Evolutionary conservation across 257 asterid species (phyloP), one percentile per base, ranked within the genome.

Genomic region (Solanum neorickii): DNA sequence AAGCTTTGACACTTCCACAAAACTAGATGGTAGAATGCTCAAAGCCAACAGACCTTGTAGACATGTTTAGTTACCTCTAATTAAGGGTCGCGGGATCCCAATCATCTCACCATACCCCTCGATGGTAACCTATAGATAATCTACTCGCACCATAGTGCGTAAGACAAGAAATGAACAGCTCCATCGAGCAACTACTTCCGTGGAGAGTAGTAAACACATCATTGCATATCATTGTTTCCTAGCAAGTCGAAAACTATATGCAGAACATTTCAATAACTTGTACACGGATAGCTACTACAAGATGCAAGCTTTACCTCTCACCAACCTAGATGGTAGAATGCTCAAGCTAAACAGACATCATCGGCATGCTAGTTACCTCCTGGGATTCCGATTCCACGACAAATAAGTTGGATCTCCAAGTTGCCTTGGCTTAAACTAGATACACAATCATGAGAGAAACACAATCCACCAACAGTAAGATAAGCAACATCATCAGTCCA

Each of bases 401-500:
- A 3, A 0, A 47, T 46, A 5, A 80, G 84, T 27, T 27, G 84
- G 68, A 80, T 29, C 84, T 80, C 23, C 87, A 69, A 47, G 84
- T 47, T 82, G 87, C 86, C 90, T 87, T 83, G 91, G 91, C 84
- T 86, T 87, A 68, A 62, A 87, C 84, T 31, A 87, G 90, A 83
- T 86, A 86, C 20, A 86, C 62, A 23, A 86, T 68, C 31, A 78
- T 72, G 66, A 76, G 66, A 82, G 87, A 86, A 89, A 87, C 90
- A 89, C 70, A 87, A 73, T 52, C 90, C 84, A 39, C 91, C 92
- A 73, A 86, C 90, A 5, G 75, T 82, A 18, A 90, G 52, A 86
- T 90, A 76, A 6, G 92, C 92, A 65, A 89, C 87, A 73, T 90
- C 92, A 59, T 89, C 92, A 52, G 75, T 87, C 92, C 92, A 89